A percentile compares a stretch with the other conserved stretches of the same genome.
Evolutionary conservation across 495 filamentous ascomycete genomes (phyloP).

Genomic region (Tetracladium marchalianum): DNA sequence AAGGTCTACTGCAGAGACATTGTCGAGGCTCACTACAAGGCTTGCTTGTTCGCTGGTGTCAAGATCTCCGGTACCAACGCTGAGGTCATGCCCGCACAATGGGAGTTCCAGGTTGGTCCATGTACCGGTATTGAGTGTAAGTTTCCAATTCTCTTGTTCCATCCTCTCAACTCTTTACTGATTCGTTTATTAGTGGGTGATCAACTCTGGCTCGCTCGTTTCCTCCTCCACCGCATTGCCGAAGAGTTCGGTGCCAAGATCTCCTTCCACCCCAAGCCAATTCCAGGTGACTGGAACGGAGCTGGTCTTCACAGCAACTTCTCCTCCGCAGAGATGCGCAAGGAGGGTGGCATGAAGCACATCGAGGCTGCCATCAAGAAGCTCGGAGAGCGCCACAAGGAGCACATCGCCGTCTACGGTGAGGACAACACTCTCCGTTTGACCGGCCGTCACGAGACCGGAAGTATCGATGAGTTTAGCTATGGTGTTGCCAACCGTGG

Average conservation of each 20-base stretch:
- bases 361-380: constrained; percentile 83
- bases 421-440: constrained; percentile 86
- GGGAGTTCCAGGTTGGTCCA: constrained; percentile 98
- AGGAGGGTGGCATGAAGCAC: constrained; percentile 86
- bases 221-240: constrained; percentile 90
- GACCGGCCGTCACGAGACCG: constrained; percentile 94
- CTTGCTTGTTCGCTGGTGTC: constrained; percentile 83
- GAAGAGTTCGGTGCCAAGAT: constrained; percentile 97
- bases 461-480: constrained; percentile 84
- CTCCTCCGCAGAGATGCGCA: constrained; percentile 59
- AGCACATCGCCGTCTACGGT: constrained; percentile 97
- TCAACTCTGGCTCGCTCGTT: constrained; percentile 94
- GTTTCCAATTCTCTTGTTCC: constrained; percentile 33
- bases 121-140: constrained; percentile 69
- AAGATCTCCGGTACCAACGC: constrained; percentile 98
- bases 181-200: constrained; percentile 61
- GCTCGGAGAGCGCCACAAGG: constrained; percentile 77
- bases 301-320: constrained; percentile 82
- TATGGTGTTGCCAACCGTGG: constrained; percentile 96
- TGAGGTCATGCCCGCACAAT: constrained; percentile 97
- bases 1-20: constrained; percentile 98
- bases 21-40: constrained; percentile 97
- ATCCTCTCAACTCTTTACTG: constrained; percentile 1
- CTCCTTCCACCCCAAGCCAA: constrained; percentile 94
- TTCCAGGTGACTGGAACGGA: constrained; percentile 99